Base-by-base conservation (phyloP, 1,139 yeast species). In the Pichia sp. region DNA sequence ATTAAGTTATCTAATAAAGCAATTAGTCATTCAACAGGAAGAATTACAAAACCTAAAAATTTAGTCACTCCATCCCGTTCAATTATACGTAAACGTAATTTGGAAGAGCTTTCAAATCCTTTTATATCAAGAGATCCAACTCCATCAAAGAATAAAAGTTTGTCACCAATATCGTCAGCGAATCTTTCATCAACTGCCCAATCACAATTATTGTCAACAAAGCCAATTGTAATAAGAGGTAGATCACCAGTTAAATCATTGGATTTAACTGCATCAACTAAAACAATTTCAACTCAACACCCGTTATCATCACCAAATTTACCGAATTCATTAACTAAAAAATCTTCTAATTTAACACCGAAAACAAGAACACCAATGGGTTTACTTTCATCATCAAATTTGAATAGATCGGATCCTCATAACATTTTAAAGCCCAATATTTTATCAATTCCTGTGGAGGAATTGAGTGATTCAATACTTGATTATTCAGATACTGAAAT, bases 381-480 rank as follows among this genome's bases (percentile, higher is more conserved):
- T 13, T 5, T 36, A 22, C 31, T 47, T n/a, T n/a, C 42, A 39
- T 39, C 42, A 14, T 39, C 42, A 14, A 39, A 39, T 22, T 22
- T 39, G 14, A 39, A 39, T 39, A 39, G 42, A 14, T 22, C 28
- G 6, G 31, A 16, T 27, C 43, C 31, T 34, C 14, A 31, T 29
- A 51, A 30, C 25, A 38, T 36, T 19, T 9, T 19, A 19, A 33
- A 22, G 4, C 34, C 16, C 29, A 11, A 18, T 36, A 31, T 34
- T 34, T 29, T 29, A 25, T 45, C 44, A 42, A 47, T 46, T 36
- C 56, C 60, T 29, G 61, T 62, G 33, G 59, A 56, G 45, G 56
- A 57, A 19, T 48, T 58, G 18, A 65, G 67, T 50, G 69, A 66
- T 48, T 65, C 67, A 5, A 58, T 64, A 53, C 54, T 64, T 41